A percentile compares a stretch with the other conserved stretches of the same genome.
phyloP scores from a whole-genome alignment of 768 basidiomycete genomes.

The Xerocomellus amylosporus region DNA sequence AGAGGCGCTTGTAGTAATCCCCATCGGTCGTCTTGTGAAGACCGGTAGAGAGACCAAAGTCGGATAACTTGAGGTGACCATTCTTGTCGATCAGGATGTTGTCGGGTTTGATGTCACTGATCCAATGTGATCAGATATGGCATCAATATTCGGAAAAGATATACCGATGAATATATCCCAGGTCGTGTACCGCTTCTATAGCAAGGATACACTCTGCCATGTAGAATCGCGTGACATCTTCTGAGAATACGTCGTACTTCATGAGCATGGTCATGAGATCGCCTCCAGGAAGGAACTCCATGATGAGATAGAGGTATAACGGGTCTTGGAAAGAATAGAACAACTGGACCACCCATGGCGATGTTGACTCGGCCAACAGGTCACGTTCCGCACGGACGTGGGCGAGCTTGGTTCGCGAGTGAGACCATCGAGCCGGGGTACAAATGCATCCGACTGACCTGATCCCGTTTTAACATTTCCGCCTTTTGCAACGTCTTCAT shows the following conservation, averaged over 20 bases:
- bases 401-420: conserved; percentile 61
- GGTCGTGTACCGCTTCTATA: conserved; percentile 95
- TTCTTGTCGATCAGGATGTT: conserved; percentile 98
- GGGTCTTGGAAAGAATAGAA: conserved; percentile 99
- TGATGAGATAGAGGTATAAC: conserved; percentile 94
- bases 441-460: conserved; percentile 50
- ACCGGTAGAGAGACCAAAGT: conserved; percentile 97
- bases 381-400: conserved; percentile 98
- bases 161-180: conserved; percentile 98
- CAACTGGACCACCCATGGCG: conserved; percentile 95
- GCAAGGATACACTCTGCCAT: conserved; percentile 98
- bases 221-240: conserved; percentile 98
- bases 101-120: conserved; percentile 97
- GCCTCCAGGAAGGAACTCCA: conserved; percentile 91
- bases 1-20: conserved; percentile 86
- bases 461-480: conserved; percentile 99
- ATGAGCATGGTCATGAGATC: conserved; percentile 99
- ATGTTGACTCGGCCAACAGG: conserved; percentile 93
- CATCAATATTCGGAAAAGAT: conserved; percentile 22
- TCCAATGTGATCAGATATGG: conserved; percentile 1
- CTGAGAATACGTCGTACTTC: conserved; percentile 99
- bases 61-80: conserved; percentile 95
- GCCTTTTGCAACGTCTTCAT: conserved; percentile 99
- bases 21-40: conserved; percentile 96
- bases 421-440: conserved; percentile 1